These are phyloP conservation scores for Ustilago cynodontis DNA, from an alignment of 1,284 basidiomycete genomes.

Conservation along the genomic window DNA sequence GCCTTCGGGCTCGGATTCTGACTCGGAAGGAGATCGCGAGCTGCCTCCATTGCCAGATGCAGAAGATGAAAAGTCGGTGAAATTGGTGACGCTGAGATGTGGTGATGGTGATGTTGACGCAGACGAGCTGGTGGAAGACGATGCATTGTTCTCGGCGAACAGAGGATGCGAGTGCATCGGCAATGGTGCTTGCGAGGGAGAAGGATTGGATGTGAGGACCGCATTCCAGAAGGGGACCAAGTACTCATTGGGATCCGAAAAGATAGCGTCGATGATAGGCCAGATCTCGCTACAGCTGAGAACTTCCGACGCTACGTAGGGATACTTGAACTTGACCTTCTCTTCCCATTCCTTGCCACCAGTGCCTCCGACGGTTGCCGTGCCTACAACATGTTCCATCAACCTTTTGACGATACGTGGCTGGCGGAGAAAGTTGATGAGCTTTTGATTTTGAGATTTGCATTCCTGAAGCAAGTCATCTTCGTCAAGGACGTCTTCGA, in stretches of 20 bases:
- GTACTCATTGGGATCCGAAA: conserved; percentile 77
- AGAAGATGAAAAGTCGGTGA: conserved; percentile 30
- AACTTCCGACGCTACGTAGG: conserved; percentile 93
- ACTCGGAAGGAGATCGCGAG: conserved; percentile 36
- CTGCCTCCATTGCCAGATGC: conserved; percentile 23
- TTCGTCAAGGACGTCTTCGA: conserved; percentile 93
- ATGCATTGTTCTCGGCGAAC: conserved; percentile 50
- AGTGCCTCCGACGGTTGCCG: conserved; percentile 82
- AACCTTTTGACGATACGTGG: conserved; percentile 83
- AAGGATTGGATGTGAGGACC: conserved; percentile 80
- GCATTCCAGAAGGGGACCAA: conserved; percentile 84
- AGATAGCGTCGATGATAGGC: conserved; percentile 90
- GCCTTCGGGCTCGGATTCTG: conserved; percentile 29
- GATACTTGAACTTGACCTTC: conserved; percentile 75
- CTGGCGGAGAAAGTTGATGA: conserved; percentile 85
- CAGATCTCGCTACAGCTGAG: conserved; percentile 90
- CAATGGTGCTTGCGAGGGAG: conserved; percentile 58
- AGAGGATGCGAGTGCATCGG: conserved; percentile 67
- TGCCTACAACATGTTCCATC: conserved; percentile 85
- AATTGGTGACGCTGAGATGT: conserved; percentile 48
- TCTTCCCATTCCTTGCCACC: conserved; percentile 66
- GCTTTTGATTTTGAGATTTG: conserved; percentile 90
- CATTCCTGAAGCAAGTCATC: conserved; percentile 94
- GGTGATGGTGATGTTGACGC: conserved; percentile 41
- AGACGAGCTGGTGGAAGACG: conserved; percentile 25